phyloP scores from a whole-genome alignment of 495 filamentous ascomycete species.

The Penicillium herquei region DNA sequence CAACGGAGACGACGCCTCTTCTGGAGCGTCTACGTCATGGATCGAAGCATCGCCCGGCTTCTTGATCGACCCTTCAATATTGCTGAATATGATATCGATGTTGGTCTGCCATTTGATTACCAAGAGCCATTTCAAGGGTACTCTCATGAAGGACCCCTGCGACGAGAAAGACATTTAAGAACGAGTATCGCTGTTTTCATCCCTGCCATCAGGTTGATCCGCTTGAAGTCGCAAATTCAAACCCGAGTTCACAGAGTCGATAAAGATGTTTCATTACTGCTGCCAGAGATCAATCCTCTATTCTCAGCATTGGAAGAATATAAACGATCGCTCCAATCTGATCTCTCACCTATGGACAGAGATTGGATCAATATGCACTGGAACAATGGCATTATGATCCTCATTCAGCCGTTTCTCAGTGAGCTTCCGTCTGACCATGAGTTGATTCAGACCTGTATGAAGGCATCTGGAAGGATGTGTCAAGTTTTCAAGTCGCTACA shows the following conservation, averaged over 20 bases:
- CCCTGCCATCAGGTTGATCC: constrained; percentile 31
- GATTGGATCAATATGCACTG: constrained; percentile 42
- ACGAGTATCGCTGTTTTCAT: constrained; percentile 21
- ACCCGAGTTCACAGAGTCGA: constrained; percentile 39
- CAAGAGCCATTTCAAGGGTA: constrained; percentile 14
- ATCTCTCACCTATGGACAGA: constrained; percentile 22
- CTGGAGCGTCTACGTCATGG: constrained; percentile 42
- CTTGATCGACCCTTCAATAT: constrained; percentile 40
- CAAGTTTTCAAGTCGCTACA: constrained; percentile 40
- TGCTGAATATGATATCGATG: constrained; percentile 40
- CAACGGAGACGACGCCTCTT: constrained; percentile 34
- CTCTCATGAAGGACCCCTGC: neutral
- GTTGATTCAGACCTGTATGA: constrained; percentile 28
- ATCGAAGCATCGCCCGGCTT: constrained; percentile 35
- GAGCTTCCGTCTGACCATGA: constrained; percentile 29
- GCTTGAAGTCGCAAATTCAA: constrained; percentile 39
- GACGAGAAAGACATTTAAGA: neutral
- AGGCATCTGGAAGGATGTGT: constrained; percentile 38
- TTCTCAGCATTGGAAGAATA: constrained; percentile 34
- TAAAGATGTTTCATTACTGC: constrained; percentile 22
- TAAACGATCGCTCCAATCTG: constrained; percentile 20
- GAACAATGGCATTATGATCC: constrained; percentile 35
- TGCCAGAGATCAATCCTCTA: constrained; percentile 29
- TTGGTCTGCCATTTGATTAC: constrained; percentile 28
- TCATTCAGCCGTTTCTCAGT: constrained; percentile 39